Conservation (phyloP, 257 asterid species). For the Gentiana dahurica region DNA sequence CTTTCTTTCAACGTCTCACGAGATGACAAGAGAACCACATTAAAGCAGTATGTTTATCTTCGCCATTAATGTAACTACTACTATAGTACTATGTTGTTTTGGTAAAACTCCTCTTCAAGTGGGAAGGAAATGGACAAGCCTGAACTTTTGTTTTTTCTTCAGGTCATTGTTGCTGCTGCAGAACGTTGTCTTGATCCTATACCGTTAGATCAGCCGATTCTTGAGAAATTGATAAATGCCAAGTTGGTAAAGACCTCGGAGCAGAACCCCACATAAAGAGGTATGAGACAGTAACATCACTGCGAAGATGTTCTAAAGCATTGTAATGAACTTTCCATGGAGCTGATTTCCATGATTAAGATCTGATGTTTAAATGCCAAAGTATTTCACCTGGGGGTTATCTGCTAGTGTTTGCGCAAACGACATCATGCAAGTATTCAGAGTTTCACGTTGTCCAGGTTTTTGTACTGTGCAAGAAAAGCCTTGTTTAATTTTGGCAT, state of each 20-base stretch:
- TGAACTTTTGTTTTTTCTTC: slow-evolving; percentile 17
- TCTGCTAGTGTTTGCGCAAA: too few relatives aligned
- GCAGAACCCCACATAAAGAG: slow-evolving; percentile 4
- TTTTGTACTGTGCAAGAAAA: too few relatives aligned
- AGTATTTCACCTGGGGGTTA: too few relatives aligned
- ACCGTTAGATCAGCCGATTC: slow-evolving; percentile 68
- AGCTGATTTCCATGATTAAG: too few relatives aligned
- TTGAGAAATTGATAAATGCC: slow-evolving; percentile 81
- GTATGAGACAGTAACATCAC: too few relatives aligned
- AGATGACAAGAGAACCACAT: neutral
- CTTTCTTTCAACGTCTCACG: neutral
- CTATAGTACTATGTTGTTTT: neutral
- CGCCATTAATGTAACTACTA: neutral
- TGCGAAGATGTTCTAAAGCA: too few relatives aligned
- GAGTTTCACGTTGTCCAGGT: too few relatives aligned
- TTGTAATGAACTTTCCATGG: too few relatives aligned
- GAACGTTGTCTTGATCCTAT: slow-evolving; percentile 85
- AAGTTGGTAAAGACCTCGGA: slow-evolving; percentile 58
- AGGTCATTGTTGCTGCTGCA: slow-evolving; percentile 81
- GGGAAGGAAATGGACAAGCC: slow-evolving; percentile 1
- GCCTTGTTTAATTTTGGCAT: too few relatives aligned
- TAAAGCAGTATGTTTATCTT: neutral
- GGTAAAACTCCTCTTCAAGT: neutral
- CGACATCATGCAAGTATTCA: too few relatives aligned
- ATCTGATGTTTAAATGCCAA: too few relatives aligned